Evolutionary conservation across 2,329 filamentous ascomycete species (phyloP).

Genomic region (Ceratocystis eucalypticola): DNA sequence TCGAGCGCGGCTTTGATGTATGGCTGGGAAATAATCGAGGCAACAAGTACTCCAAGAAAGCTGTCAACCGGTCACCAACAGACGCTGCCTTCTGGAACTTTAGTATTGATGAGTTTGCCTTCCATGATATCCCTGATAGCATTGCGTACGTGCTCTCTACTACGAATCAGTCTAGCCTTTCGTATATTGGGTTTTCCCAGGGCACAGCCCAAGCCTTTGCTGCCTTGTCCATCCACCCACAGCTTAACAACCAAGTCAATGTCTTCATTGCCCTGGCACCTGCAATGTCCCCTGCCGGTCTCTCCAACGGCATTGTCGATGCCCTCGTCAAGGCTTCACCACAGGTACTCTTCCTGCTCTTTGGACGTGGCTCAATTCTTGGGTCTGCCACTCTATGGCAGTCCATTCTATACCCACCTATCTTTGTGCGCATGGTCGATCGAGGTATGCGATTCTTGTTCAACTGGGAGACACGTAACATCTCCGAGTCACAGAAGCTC

Average conservation of each 20-base stretch:
- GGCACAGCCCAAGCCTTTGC: slow-evolving; percentile 96
- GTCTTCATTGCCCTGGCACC: slow-evolving; percentile 93
- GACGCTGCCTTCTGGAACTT: slow-evolving; percentile 86
- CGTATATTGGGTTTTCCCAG: slow-evolving; percentile 94
- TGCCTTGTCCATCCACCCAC: slow-evolving; percentile 79
- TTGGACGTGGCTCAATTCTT: slow-evolving; percentile 80
- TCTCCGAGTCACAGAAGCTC: slow-evolving; percentile 74
- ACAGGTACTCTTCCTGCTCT: slow-evolving; percentile 80
- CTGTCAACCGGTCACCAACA: slow-evolving; percentile 58
- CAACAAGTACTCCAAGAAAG: slow-evolving; percentile 99
- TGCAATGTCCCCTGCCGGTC: slow-evolving; percentile 86
- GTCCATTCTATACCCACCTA: slow-evolving; percentile 81
- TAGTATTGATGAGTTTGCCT: slow-evolving; percentile 95
- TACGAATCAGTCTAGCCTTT: slow-evolving; percentile 69
- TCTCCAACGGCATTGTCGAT: slow-evolving; percentile 83
- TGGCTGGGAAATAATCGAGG: slow-evolving; percentile 97
- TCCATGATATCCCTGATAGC: slow-evolving; percentile 90
- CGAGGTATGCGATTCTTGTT: slow-evolving; percentile 71
- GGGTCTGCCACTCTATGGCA: slow-evolving; percentile 96
- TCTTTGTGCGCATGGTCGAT: slow-evolving; percentile 83
- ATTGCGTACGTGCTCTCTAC: slow-evolving; percentile 82
- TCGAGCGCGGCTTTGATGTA: slow-evolving; percentile 87
- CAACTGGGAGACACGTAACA: slow-evolving; percentile 77
- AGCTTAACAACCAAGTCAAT: slow-evolving; percentile 82
- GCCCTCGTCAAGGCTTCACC: slow-evolving; percentile 88